Base-by-base conservation (phyloP, 129 eudicot species). In the Kitagawia praeruptora region DNA sequence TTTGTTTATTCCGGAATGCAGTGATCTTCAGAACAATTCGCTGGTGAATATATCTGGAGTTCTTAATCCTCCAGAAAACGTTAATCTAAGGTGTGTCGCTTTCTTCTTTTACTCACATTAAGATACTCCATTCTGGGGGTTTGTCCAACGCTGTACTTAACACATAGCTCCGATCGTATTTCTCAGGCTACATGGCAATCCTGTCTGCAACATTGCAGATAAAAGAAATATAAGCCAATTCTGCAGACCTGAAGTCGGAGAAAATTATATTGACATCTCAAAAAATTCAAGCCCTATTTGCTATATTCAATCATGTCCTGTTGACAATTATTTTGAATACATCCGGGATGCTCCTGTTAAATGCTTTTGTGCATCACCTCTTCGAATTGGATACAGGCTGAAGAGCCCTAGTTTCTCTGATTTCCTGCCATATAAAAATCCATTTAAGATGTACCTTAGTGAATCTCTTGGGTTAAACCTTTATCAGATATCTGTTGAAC, bases 331-430 rank as follows among this genome's bases (percentile, higher is more conserved):
- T 79, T 93, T 70, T 23, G 91, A 88, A 79, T 91, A 89, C 78
- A 91, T 84, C 71, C 88, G 86, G 13, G 83, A 77, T 34, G 86
- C 93, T 67, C 91, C 93, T 44, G 23, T 77, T 70, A 80, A 87
- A 27, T 93, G 97, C 85, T 91, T 91, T 77, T 93, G 98, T 88
- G 97, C 98, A 28, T 88, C 97, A 9, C 98, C 98, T 81, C 78
- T 93, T 78, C 79, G 86, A 79, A 82, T 93, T 54, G 98, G 96
- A 48, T 85, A 89, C 72, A 87, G 97, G 48, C 72, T 93, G 70
- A 93, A 92, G 82, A 93, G 98, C 83, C 98, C 98, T 38, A 87
- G 98, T 54, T 89, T 93, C 81, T 85, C 91, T 66, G 84, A 88
- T 48, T 91, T 93, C 82, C 87, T 75, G 74, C 98, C 96, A 6